A percentile compares a stretch with the other conserved stretches of the same genome.
Evolutionary conservation across 192 early-diverging fungal species (phyloP).

Genomic region (Linnemannia elongata): DNA sequence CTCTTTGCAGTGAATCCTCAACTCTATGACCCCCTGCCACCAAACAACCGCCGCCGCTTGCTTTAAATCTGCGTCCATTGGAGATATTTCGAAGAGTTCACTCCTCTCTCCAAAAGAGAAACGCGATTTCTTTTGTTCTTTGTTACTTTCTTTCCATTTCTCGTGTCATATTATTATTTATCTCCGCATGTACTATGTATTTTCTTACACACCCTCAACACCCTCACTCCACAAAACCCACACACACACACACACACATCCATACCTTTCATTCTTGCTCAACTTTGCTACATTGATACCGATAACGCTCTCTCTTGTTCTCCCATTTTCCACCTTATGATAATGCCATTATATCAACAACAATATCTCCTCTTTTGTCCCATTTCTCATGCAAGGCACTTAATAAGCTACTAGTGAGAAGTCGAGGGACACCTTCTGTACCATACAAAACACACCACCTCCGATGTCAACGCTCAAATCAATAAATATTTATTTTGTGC

Average conservation of each 20-base stretch:
- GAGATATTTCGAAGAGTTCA: not conserved
- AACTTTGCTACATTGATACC: not conserved
- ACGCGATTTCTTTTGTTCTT: not conserved
- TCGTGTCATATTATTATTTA: not conserved
- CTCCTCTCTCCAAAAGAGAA: not conserved
- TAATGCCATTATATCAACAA: not conserved
- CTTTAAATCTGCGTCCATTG: slow-evolving; percentile 15
- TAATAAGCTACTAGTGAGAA: not conserved
- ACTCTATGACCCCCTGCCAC: slow-evolving; percentile 34
- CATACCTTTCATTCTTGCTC: not conserved
- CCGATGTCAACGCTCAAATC: too few species aligned
- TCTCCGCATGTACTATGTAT: slow-evolving; percentile 27
- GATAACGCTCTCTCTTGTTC: not conserved
- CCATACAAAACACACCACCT: too few species aligned
- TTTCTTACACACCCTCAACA: not conserved
- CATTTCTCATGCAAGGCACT: not conserved
- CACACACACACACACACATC: not conserved
- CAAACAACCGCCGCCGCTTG: slow-evolving; percentile 37
- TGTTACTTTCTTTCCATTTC: slow-evolving; percentile 19
- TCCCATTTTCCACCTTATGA: not conserved
- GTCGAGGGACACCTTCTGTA: too few species aligned
- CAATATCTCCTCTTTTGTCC: not conserved
- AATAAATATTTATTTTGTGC: too few species aligned
- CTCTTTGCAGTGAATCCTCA: slow-evolving; percentile 42
- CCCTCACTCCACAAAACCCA: not conserved